phyloP scores from a whole-genome alignment of 805 yeast genomes.

The Wickerhamia fluorescens region DNA sequence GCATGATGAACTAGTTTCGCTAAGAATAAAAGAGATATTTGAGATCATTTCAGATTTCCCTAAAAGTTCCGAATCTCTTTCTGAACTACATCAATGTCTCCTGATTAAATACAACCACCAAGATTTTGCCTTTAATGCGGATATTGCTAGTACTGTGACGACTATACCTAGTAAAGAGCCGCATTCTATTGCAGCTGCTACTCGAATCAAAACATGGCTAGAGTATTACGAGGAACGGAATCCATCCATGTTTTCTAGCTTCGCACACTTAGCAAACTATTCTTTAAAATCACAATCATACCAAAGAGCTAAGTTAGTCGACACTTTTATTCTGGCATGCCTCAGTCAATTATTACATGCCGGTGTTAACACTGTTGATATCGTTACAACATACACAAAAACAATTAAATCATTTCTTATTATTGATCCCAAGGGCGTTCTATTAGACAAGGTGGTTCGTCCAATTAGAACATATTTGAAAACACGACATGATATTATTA shows the following conservation, averaged over 20 bases:
- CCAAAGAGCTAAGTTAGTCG: conserved; percentile 49
- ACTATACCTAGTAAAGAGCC: not conserved
- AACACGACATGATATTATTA: conserved; percentile 67
- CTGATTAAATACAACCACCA: conserved; percentile 16
- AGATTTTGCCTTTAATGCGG: not conserved
- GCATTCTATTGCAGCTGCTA: no score
- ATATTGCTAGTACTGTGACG: not conserved
- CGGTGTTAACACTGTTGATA: conserved; percentile 71
- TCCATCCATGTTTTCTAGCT: conserved; percentile 2
- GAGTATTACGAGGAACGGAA: no score
- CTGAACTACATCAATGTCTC: conserved; percentile 52
- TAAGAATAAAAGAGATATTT: conserved; percentile 53
- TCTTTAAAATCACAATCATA: conserved; percentile 19
- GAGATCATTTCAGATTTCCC: conserved; percentile 53
- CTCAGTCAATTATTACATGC: conserved; percentile 56
- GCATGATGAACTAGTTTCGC: conserved; percentile 32
- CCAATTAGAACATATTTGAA: conserved; percentile 69
- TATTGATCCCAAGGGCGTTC: conserved; percentile 83
- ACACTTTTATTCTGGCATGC: conserved; percentile 41
- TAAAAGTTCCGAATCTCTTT: conserved; percentile 41
- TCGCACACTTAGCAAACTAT: conserved; percentile 11
- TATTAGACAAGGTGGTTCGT: conserved; percentile 68
- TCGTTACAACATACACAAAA: conserved; percentile 61
- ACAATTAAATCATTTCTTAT: conserved; percentile 65
- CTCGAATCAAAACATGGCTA: no score